phyloP scores from a whole-genome alignment of 495 filamentous ascomycete species.

The Neurospora sp. region DNA sequence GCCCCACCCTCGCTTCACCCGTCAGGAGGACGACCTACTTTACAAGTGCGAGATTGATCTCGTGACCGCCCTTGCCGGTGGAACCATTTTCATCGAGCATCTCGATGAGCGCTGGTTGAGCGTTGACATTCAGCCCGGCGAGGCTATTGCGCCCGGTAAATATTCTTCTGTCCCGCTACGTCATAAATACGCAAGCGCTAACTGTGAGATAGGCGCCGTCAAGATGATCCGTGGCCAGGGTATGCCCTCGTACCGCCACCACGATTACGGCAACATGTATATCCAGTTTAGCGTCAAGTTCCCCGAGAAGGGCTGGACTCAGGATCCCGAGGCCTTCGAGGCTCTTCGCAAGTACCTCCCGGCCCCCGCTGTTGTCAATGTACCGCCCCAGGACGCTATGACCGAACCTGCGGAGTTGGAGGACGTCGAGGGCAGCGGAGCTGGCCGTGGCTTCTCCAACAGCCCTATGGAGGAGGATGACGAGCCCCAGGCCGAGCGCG shows the following conservation, averaged over 20 bases:
- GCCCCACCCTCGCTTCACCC: conserved; percentile 87
- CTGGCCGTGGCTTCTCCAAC: conserved; percentile 61
- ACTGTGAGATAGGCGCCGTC: conserved; percentile 52
- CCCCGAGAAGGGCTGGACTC: conserved; percentile 59
- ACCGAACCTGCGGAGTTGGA: conserved; percentile 75
- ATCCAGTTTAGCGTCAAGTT: conserved; percentile 98
- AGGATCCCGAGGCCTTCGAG: conserved; percentile 44
- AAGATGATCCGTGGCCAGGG: conserved; percentile 96
- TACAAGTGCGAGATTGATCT: conserved; percentile 94
- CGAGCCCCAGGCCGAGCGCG: conserved; percentile 75
- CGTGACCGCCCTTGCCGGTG: conserved; percentile 87
- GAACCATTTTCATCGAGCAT: conserved; percentile 83
- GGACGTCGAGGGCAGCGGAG: conserved; percentile 57
- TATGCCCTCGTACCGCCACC: conserved; percentile 95
- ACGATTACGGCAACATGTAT: conserved; percentile 93
- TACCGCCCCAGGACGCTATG: conserved; percentile 73
- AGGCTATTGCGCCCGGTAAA: conserved; percentile 89
- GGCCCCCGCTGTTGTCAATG: conserved; percentile 45
- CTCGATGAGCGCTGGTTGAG: conserved; percentile 94
- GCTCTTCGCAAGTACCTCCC: conserved; percentile 76
- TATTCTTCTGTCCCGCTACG: conserved; percentile 7
- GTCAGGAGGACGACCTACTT: conserved; percentile 92
- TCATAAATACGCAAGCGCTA: conserved; percentile 4
- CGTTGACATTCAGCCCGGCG: conserved; percentile 81
- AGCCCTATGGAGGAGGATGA: conserved; percentile 61